Evolutionary conservation across 768 basidiomycete species (phyloP).

Genomic region (Chalciporus pseudorubinellus): DNA sequence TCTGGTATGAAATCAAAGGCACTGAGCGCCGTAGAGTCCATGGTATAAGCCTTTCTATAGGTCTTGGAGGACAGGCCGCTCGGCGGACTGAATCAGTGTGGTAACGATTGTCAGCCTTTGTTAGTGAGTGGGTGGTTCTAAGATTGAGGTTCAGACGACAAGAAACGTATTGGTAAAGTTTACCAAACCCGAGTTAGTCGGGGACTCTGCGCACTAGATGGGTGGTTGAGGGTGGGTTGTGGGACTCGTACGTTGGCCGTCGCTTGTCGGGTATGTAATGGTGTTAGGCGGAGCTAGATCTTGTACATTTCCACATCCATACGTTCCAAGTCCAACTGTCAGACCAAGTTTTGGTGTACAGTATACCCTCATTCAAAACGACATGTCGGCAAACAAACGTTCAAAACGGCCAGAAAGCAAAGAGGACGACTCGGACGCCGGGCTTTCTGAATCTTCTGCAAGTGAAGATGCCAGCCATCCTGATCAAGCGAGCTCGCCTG

Average conservation of each 20-base stretch:
- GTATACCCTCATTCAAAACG: constrained; percentile 4
- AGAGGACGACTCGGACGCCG: constrained; percentile 11
- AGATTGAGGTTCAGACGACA: constrained; percentile 20
- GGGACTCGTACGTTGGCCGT: neutral
- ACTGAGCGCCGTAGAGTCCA: constrained; percentile 33
- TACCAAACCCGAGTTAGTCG: constrained; percentile 7
- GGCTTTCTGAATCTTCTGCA: constrained; percentile 12
- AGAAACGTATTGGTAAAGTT: constrained; percentile 3
- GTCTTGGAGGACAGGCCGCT: constrained; percentile 5
- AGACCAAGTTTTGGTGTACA: neutral
- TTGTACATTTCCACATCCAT: no score
- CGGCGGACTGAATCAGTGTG: constrained; percentile 1
- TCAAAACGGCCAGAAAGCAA: constrained; percentile 39
- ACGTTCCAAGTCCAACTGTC: neutral
- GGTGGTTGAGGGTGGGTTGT: constrained; percentile 4
- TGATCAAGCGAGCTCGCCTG: constrained; percentile 32
- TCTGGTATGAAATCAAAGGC: constrained; percentile 62
- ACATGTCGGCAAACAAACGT: constrained; percentile 56
- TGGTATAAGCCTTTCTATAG: constrained; percentile 10
- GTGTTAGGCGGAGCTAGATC: neutral
- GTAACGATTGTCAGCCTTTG: constrained; percentile 7
- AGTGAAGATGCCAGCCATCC: constrained; percentile 3
- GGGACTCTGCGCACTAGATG: neutral
- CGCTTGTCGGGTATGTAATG: neutral
- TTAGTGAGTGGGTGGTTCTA: constrained; percentile 1